Base-by-base conservation (phyloP, 2,329 filamentous ascomycete species). In the Falciphora oryzae region DNA sequence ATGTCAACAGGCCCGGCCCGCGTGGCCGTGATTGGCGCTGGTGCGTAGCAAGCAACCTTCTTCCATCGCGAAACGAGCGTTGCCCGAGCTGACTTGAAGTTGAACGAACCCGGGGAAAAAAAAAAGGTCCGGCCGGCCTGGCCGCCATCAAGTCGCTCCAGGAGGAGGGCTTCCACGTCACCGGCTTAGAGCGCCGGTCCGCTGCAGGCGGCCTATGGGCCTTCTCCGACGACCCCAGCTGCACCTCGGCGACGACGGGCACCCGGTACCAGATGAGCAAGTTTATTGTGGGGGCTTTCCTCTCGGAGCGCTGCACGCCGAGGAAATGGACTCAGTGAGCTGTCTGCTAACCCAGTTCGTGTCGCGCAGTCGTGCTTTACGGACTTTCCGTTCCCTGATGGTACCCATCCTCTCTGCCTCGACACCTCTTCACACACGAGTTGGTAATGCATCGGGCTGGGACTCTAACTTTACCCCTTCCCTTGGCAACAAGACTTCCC, bases 131-230 rank as follows among this genome's bases (percentile, higher is more conserved):
- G 11, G 29, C 29, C 31, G 58, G 58, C 29, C 58, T 75, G 22
- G 72, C 78, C 16, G 70, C 79, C 62, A 82, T 81, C 69, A 77
- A 77, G 53, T 67, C 81, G 25, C 68, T 75, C 2, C 29, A 13
- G 58, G 78, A 81, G 65, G 78, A 79, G 69, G 78, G 78, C 11
- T 81, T 80, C 63, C 69, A 79, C 13, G 78, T 75, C 6, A 73
- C 75, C 1, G 79, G 75, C 2, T 81, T 81, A 59, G 80, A 82
- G 61, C 71, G 74, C 32, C 77, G 76, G 64, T 65, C 69, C 59
- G 75, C 75, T 64, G 69, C 80, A 25, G 79, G 79, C 13, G 79
- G 79, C 0, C 68, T 81, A 0, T 81, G 79, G 79, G 73, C 76
- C 58, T 80, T 75, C 64, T 79, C 73, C 14, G 71, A 74, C 2